phyloP scores from a whole-genome alignment of 345 rosid genomes.

The Combretum micranthum region DNA sequence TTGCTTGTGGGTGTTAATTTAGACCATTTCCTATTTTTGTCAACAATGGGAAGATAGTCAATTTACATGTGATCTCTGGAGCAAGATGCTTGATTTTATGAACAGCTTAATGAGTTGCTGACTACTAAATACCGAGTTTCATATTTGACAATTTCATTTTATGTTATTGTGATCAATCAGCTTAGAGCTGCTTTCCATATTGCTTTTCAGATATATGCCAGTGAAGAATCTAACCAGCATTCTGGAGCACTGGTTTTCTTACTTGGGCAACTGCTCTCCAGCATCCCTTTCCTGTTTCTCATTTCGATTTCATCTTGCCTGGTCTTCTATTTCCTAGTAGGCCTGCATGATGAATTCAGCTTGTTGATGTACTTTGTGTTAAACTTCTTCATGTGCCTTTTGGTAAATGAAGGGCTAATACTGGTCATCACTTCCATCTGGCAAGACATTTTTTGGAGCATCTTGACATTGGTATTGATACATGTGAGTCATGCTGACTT shows the following conservation, averaged over 20 bases:
- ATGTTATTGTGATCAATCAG: not conserved
- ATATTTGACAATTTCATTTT: not conserved
- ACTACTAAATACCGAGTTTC: no score
- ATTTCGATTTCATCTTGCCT: conserved; percentile 95
- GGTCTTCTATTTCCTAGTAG: conserved; percentile 85
- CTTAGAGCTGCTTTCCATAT: not conserved
- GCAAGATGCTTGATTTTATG: no score
- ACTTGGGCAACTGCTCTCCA: conserved; percentile 85
- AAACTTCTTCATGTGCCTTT: conserved; percentile 83
- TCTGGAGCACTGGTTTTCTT: conserved; percentile 86
- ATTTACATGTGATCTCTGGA: no score
- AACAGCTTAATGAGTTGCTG: no score
- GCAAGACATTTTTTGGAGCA: conserved; percentile 74
- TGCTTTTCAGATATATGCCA: conserved; percentile 53
- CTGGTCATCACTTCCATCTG: conserved; percentile 59
- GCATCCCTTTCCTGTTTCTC: conserved; percentile 96
- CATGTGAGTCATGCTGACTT: conserved; percentile 51
- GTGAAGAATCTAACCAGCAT: conserved; percentile 86
- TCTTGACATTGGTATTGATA: conserved; percentile 46
- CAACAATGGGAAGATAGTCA: no score
- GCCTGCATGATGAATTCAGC: conserved; percentile 83
- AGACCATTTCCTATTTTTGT: no score
- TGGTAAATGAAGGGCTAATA: conserved; percentile 88
- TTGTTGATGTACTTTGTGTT: conserved; percentile 97
- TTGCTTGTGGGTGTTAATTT: no score